phyloP scores from a whole-genome alignment of 2,329 filamentous ascomycete species.

The Phyllosticta capitalensis region DNA sequence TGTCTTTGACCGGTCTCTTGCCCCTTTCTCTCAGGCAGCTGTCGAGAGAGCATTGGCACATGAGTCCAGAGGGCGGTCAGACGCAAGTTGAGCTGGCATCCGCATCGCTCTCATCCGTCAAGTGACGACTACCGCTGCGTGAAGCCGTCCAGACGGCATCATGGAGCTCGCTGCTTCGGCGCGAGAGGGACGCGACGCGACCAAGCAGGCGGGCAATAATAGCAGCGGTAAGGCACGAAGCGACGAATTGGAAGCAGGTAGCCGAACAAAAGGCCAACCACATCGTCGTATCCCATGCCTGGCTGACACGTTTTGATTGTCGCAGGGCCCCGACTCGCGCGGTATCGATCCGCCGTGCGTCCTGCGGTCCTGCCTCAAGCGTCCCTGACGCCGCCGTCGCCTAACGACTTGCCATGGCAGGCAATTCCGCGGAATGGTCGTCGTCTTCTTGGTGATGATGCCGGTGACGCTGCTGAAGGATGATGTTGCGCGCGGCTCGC shows the following conservation, averaged over 20 bases:
- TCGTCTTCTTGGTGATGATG: neutral
- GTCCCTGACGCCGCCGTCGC: neutral
- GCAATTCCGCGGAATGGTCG: neutral
- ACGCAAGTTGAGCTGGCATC: neutral
- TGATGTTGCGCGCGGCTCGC: neutral
- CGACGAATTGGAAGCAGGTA: neutral
- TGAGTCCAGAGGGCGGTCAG: neutral
- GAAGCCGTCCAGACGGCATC: neutral
- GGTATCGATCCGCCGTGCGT: neutral
- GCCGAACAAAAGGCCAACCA: neutral
- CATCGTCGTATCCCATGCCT: too few species aligned
- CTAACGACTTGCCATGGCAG: neutral
- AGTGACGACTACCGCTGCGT: neutral
- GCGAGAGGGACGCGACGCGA: neutral
- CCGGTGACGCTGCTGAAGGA: neutral
- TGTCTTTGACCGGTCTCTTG: too few species aligned
- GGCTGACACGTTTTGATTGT: neutral
- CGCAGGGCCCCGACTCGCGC: neutral
- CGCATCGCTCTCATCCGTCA: neutral
- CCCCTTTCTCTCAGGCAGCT: neutral
- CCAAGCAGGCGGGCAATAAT: neutral
- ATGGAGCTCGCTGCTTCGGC: neutral
- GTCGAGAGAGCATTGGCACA: neutral
- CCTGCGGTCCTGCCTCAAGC: neutral
- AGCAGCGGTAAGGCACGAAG: neutral